phyloP scores from a whole-genome alignment of 225 moss, liverwort and hornwort genomes.

The Asterella californica region DNA sequence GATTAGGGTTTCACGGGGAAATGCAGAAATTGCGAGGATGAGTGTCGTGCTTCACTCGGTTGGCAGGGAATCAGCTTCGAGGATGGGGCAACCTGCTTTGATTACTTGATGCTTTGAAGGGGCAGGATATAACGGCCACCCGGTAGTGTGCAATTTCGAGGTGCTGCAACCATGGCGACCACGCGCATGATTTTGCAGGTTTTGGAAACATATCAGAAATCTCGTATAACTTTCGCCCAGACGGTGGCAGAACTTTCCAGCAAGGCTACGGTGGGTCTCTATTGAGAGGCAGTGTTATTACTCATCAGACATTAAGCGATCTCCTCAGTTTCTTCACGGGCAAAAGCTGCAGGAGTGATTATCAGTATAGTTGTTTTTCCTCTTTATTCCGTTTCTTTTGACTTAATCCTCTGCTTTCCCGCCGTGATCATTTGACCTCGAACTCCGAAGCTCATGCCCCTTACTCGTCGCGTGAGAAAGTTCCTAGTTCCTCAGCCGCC shows the following conservation, averaged over 20 bases:
- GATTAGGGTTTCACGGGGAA: slow-evolving; percentile 6
- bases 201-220: slow-evolving; percentile 81
- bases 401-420: not conserved
- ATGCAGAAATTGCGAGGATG: not conserved
- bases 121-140: not conserved
- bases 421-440: not conserved
- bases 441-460: not conserved
- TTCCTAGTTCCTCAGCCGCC: not conserved
- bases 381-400: not conserved
- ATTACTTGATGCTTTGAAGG: not conserved
- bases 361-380: not conserved
- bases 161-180: slow-evolving; percentile 53
- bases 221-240: slow-evolving; percentile 78
- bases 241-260: slow-evolving; percentile 79
- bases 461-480: not conserved
- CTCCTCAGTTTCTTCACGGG: not conserved
- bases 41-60: not conserved
- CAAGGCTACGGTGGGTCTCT: slow-evolving; percentile 60
- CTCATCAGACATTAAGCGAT: not conserved
- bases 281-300: not conserved
- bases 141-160: not conserved
- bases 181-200: slow-evolving; percentile 74
- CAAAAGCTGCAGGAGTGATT: not conserved
- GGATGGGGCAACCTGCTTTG: not conserved
- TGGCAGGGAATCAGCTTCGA: not conserved